Base-by-base conservation (phyloP, 2,329 filamentous ascomycete genomes). In the Colletotrichum endophyticum region DNA sequence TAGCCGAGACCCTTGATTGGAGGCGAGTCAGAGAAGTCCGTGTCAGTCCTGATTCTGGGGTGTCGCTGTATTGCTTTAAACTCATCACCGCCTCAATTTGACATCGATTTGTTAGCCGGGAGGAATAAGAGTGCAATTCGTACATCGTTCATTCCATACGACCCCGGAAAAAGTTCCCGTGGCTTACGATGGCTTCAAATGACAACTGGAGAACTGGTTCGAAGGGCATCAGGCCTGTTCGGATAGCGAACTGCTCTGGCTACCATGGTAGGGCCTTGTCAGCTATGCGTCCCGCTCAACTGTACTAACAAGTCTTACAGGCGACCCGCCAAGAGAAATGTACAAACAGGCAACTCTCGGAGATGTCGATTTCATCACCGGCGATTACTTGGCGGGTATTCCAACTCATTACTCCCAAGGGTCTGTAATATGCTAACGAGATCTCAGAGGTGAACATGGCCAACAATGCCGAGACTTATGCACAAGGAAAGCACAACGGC, bases 101-200 rank as follows among this genome's bases (percentile, higher is more conserved):
- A n/a, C n/a, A 22, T 53, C 44, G 6, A 13, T 22, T 53, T 5
- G 6, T 0, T 4, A 53, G 44, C n/a, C n/a, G 11, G 44, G 6
- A 22, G 6, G 44, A 53, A 53, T 13, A 53, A 22, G 0, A 53
- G 44, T 1, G 44, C 44, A 53, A 0, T 1, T 53, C 12, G 44
- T 8, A 22, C 3, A 53, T 22, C 6, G 0, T 0, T 53, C 1
- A 22, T 8, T 53, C 11, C 2, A 13, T 53, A 53, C 19, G 0
- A 53, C n/a, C 0, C 44, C 44, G n/a, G 12, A 13, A 13, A 53
- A 53, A 22, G 6, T 12, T 3, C n/a, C 44, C 44, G 11, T 3
- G 11, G 4, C 44, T 53, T 1, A 6, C 1, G 0, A 59, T 59
- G 56, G 13, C 1, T 25, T 25, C 22, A 16, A 59, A 28, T 1